These are phyloP conservation scores for Alternaria ethzedia DNA, from an alignment of 2,329 filamentous ascomycete genomes.

Conservation along the genomic window DNA sequence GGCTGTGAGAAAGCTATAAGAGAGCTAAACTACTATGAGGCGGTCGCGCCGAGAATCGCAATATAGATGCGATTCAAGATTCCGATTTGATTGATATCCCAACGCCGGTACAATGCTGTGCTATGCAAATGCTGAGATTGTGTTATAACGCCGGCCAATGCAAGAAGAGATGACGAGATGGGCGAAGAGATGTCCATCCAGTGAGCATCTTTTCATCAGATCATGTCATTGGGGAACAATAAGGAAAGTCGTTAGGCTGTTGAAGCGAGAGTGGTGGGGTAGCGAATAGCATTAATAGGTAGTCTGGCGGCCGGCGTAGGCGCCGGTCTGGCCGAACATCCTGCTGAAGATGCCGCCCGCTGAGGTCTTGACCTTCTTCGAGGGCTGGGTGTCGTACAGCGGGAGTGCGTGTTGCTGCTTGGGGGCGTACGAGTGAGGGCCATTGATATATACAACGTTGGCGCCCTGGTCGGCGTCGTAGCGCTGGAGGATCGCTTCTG, in stretches of 20 bases:
- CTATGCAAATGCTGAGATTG: constrained; percentile 12
- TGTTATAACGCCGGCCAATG: constrained; percentile 10
- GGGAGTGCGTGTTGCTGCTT: constrained; percentile 47
- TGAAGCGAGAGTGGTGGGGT: constrained; percentile 28
- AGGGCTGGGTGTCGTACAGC: constrained; percentile 48
- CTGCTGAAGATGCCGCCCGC: constrained; percentile 48
- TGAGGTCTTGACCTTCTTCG: constrained; percentile 49
- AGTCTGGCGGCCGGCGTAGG: constrained; percentile 36
- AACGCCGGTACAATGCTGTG: constrained; percentile 14
- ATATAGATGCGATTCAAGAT: constrained; percentile 4
- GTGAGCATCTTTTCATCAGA: constrained; percentile 13
- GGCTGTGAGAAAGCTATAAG: neutral
- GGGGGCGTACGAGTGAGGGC: constrained; percentile 28
- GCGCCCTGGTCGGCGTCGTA: constrained; percentile 52
- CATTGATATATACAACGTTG: constrained; percentile 53
- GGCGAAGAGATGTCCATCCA: constrained; percentile 17
- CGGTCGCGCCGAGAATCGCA: constrained; percentile 2
- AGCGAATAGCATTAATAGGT: constrained; percentile 41
- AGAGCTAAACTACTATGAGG: constrained; percentile 1
- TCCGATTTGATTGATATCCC: constrained; percentile 4
- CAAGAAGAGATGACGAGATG: constrained; percentile 9
- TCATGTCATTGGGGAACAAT: constrained; percentile 14
- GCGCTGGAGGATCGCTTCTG: constrained; percentile 45
- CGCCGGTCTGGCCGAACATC: constrained; percentile 40
- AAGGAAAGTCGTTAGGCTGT: constrained; percentile 26